These are phyloP conservation scores for Toxicodendron radicans DNA, from an alignment of 345 rosid species.

Conservation along the genomic window DNA sequence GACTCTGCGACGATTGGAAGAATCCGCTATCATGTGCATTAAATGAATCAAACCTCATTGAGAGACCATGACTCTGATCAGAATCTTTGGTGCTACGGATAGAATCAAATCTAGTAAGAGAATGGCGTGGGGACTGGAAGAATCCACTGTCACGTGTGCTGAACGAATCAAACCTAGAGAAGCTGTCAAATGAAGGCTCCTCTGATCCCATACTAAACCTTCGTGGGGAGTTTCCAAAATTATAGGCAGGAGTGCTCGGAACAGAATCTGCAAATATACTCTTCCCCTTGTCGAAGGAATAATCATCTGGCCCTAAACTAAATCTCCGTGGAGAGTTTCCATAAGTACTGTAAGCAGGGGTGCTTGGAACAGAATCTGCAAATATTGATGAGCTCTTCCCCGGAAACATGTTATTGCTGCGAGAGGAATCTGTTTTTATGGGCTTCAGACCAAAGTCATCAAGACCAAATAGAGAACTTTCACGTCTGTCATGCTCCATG, in stretches of 20 bases:
- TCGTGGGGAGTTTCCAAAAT: constrained; percentile 42
- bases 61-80: constrained; percentile 40
- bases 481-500: constrained; percentile 42
- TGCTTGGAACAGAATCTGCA: constrained; percentile 56
- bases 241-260: constrained; percentile 71
- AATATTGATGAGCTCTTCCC: constrained; percentile 44
- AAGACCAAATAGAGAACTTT: constrained; percentile 52
- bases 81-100: constrained; percentile 51
- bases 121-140: constrained; percentile 35
- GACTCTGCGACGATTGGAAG: constrained; percentile 36
- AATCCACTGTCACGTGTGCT: constrained; percentile 38
- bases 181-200: constrained; percentile 65
- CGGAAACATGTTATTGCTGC: constrained; percentile 34
- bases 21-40: constrained; percentile 36
- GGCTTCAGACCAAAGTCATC: constrained; percentile 75
- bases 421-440: constrained; percentile 57
- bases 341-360: constrained; percentile 37
- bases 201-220: constrained; percentile 42
- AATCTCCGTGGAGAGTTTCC: constrained; percentile 12
- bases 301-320: constrained; percentile 17
- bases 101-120: constrained; percentile 50
- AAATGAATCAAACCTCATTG: constrained; percentile 64
- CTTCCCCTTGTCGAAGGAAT: constrained; percentile 25
- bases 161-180: constrained; percentile 84
- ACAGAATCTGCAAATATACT: constrained; percentile 54